A percentile compares a stretch with the other conserved stretches of the same genome.
phyloP scores from a whole-genome alignment of 2,329 filamentous ascomycete species.

The Nakataea oryzae region DNA sequence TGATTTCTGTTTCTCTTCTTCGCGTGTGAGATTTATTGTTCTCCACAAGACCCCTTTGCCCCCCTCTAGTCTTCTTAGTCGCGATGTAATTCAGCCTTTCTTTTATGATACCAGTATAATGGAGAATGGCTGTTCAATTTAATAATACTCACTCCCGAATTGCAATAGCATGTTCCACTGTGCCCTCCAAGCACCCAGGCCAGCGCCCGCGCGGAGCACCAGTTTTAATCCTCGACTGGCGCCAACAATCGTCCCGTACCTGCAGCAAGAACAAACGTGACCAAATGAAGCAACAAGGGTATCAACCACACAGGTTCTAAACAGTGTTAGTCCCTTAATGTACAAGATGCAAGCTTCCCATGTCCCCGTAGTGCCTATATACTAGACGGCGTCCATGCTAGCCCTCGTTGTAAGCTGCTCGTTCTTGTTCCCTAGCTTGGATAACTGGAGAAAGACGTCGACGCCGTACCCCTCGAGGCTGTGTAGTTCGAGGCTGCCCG shows the following conservation, averaged over 20 bases:
- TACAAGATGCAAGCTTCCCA: neutral
- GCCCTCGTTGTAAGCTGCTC: constrained; percentile 78
- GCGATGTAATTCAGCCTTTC: constrained; percentile 37
- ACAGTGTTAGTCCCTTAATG: neutral
- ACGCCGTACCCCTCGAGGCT: constrained; percentile 93
- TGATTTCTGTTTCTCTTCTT: constrained; percentile 8
- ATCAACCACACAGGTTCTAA: neutral
- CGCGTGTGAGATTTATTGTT: constrained; percentile 7
- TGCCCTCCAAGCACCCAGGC: neutral
- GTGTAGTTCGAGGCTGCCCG: constrained; percentile 80
- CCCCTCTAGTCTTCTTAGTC: constrained; percentile 28
- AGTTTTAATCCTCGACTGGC: neutral
- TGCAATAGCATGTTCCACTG: neutral
- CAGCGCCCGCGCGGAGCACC: no score
- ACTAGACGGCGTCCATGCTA: constrained; percentile 64
- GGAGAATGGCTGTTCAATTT: constrained; percentile 19
- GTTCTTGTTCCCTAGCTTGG: constrained; percentile 94
- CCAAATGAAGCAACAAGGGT: neutral
- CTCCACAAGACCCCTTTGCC: constrained; percentile 11
- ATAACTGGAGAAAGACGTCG: constrained; percentile 92
- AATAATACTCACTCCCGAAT: neutral
- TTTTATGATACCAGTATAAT: constrained; percentile 38
- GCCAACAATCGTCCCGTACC: neutral
- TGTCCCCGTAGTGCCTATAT: neutral
- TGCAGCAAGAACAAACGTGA: neutral